These are phyloP conservation scores for Sclerotinia spermophila DNA, from an alignment of 2,329 filamentous ascomycete genomes.

Conservation along the genomic window DNA sequence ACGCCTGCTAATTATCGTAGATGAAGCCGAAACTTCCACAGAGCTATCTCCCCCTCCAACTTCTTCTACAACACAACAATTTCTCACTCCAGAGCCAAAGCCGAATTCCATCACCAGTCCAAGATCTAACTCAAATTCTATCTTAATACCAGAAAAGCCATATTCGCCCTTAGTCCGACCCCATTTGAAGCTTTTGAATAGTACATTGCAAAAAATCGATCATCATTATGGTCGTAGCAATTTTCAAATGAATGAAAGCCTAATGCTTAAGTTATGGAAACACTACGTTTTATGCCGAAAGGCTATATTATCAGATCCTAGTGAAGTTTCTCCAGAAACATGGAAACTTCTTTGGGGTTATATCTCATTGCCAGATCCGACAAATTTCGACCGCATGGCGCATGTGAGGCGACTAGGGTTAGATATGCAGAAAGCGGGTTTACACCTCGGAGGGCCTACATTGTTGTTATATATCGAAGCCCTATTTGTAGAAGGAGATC, in stretches of 20 bases:
- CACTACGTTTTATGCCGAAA: slow-evolving; percentile 49
- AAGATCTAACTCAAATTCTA: not conserved
- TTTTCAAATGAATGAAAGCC: slow-evolving; percentile 1
- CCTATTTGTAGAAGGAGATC: slow-evolving; percentile 59
- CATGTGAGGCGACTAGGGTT: slow-evolving; percentile 60
- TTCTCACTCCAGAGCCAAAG: slow-evolving; percentile 2
- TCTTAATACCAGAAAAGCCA: not conserved
- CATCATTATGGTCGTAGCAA: slow-evolving; percentile 1
- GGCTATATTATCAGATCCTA: slow-evolving; percentile 45
- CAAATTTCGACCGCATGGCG: slow-evolving; percentile 53
- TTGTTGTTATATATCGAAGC: slow-evolving; percentile 66
- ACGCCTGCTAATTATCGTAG: slow-evolving; percentile 5
- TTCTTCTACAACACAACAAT: not conserved
- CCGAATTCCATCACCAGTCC: not conserved
- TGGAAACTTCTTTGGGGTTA: slow-evolving; percentile 66
- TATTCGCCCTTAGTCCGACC: not conserved
- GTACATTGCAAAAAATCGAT: not conserved
- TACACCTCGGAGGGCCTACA: slow-evolving; percentile 53
- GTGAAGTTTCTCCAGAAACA: slow-evolving; percentile 54
- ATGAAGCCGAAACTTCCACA: not conserved
- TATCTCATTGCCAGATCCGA: slow-evolving; percentile 46
- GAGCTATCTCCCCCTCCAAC: slow-evolving; percentile 6
- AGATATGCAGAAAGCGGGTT: slow-evolving; percentile 61
- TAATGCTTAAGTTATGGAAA: slow-evolving; percentile 39
- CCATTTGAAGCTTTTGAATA: not conserved